Conservation (phyloP, 768 basidiomycete genomes). For the Nidularia sp. region DNA sequence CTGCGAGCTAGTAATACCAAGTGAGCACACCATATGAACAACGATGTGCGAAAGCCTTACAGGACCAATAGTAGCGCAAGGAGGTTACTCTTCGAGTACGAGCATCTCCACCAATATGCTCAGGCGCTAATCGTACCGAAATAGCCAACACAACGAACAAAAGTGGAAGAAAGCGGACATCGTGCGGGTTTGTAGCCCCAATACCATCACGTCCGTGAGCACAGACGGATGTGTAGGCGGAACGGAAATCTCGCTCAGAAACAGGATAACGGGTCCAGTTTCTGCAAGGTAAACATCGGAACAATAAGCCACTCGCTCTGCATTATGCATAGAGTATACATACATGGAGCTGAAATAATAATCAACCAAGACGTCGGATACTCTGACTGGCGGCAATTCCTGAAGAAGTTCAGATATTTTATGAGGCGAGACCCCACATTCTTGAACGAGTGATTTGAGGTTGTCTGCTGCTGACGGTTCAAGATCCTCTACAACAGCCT, state of each 20-base stretch:
- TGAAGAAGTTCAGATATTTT: constrained; percentile 87
- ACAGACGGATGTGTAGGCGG: constrained; percentile 62
- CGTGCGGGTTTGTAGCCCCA: constrained; percentile 61
- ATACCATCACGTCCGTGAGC: constrained; percentile 58
- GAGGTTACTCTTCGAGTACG: constrained; percentile 74
- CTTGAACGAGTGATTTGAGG: constrained; percentile 79
- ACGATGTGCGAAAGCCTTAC: constrained; percentile 43
- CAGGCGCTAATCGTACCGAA: constrained; percentile 80
- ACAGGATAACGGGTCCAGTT: constrained; percentile 95
- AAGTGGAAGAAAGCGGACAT: constrained; percentile 85
- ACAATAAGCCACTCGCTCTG: constrained; percentile 1
- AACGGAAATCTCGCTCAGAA: constrained; percentile 78
- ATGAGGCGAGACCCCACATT: constrained; percentile 89
- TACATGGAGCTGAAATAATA: constrained; percentile 78
- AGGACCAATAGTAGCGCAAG: constrained; percentile 92
- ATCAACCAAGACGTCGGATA: constrained; percentile 76
- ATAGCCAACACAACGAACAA: constrained; percentile 92
- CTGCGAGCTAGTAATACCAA: constrained; percentile 59
- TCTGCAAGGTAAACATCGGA: constrained; percentile 32
- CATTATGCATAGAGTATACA: constrained; percentile 14
- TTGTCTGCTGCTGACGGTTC: constrained; percentile 73
- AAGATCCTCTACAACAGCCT: constrained; percentile 34
- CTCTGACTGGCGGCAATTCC: constrained; percentile 76
- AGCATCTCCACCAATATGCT: constrained; percentile 77
- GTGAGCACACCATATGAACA: constrained; percentile 1